Conservation (phyloP, 495 filamentous ascomycete genomes). For the Geoglossum glabrum region DNA sequence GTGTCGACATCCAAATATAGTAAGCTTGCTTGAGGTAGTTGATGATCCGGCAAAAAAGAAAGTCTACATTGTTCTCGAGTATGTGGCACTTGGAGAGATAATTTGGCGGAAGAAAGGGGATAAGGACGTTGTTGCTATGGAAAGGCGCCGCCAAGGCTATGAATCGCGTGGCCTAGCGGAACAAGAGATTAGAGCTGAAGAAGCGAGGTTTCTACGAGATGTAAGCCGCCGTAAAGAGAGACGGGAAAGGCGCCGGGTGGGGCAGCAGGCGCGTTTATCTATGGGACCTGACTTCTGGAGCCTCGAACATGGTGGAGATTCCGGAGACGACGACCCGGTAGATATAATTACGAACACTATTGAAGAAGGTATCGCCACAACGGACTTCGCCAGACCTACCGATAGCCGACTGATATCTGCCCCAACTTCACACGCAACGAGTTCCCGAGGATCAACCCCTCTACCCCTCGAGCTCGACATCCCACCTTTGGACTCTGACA, state of each 20-base stretch:
- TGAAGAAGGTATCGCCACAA: neutral
- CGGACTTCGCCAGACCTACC: conserved; percentile 4
- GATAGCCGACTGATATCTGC: conserved; percentile 13
- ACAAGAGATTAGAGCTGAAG: conserved; percentile 7
- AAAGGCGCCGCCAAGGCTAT: conserved; percentile 56
- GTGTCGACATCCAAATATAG: conserved; percentile 85
- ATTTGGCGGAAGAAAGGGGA: conserved; percentile 74
- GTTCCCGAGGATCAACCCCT: neutral
- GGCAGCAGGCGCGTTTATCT: conserved; percentile 4
- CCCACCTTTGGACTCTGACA: conserved; percentile 2
- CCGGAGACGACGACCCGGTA: conserved; percentile 30
- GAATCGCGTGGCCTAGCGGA: conserved; percentile 26
- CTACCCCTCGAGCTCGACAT: neutral
- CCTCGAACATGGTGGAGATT: conserved; percentile 56
- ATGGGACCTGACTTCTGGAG: conserved; percentile 37
- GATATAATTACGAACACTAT: conserved; percentile 10
- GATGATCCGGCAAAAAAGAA: conserved; percentile 91
- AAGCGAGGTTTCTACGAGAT: conserved; percentile 12
- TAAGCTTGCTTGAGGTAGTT: conserved; percentile 88
- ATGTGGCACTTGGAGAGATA: conserved; percentile 83
- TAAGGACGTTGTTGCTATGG: conserved; percentile 58
- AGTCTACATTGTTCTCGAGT: conserved; percentile 93
- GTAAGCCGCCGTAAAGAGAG: conserved; percentile 14
- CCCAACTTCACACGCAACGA: neutral
- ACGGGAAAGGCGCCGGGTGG: conserved; percentile 10